Evolutionary conservation across 1,139 yeast genomes (phyloP), one percentile per base, ranked within the genome.

Genomic region (Pneumocystis oryctolagi): DNA sequence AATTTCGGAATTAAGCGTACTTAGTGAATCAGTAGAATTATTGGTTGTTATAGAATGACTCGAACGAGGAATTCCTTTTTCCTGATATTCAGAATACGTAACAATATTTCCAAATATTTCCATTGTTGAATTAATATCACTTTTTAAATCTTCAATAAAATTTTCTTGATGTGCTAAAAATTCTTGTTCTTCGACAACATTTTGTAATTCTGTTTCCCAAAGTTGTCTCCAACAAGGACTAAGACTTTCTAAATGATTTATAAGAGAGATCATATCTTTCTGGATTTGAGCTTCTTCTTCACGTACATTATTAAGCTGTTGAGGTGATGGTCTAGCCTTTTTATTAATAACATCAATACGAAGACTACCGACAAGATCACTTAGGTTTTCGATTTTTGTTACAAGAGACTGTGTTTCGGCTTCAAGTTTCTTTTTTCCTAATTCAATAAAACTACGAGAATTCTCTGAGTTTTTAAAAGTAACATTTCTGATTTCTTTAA

Each of bases 161-260:
- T 88, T 96, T 69, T 88, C 96, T 72, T 92, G 97, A 39, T 89
- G 79, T 66, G 87, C 87, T 74, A 90, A 83, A 71, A 89, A 89
- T 68, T 90, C 95, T 72, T 92, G 97, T 70, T 90, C 97, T 69
- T 89, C 96, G 66, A 96, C 87, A 30, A 92, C 94, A 59, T 85
- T 84, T 68, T 89, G 95, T 65, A 92, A 79, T 70, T 90, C 97
- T 5, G 85, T 78, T 72, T 90, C 96, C 97, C 98, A 92, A 34
- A 89, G 84, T 69, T 82, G 83, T 71, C 89, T 87, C 96, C 97
- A 89, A 55, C 83, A 83, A 3, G 89, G 84, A 68, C 86, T 86
- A 70, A 89, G 97, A 14, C 77, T 78, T 1, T 74, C 70, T 58
- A 94, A 84, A 69, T 82, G 89, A 6, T 74, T 75, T n/a, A 80